These are phyloP conservation scores for Aureoboletus auriporus DNA, from an alignment of 768 basidiomycete species.

Conservation along the genomic window DNA sequence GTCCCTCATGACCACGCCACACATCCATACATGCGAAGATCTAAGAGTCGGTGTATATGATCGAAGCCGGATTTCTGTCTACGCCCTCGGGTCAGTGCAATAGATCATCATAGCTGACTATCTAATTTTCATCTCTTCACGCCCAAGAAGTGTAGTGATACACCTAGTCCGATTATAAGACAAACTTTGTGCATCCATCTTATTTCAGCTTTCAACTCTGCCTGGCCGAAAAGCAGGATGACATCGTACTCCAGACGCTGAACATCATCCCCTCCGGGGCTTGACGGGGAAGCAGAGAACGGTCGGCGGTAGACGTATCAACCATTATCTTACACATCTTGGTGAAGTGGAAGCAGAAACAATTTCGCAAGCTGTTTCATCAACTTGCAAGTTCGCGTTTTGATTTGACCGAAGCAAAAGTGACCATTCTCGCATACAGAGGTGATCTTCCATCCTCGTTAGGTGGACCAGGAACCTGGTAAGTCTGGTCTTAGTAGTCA, in stretches of 20 bases:
- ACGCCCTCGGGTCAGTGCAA: too few species aligned
- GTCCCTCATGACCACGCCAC: too few species aligned
- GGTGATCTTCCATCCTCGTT: not conserved
- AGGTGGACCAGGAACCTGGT: not conserved
- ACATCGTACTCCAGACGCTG: constrained; percentile 29
- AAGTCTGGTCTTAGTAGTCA: too few species aligned
- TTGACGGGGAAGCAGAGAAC: not conserved
- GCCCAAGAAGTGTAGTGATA: too few species aligned
- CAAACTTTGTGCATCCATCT: constrained; percentile 34
- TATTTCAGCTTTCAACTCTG: constrained; percentile 44
- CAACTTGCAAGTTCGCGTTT: constrained; percentile 4
- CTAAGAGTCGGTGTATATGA: too few species aligned
- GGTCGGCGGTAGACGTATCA: constrained; percentile 3
- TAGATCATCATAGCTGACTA: too few species aligned
- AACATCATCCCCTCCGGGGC: constrained; percentile 1
- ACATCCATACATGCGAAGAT: too few species aligned
- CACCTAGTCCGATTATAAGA: not conserved
- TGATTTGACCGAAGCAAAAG: not conserved
- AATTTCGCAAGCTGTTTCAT: not conserved
- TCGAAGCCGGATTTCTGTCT: too few species aligned
- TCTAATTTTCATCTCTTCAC: too few species aligned
- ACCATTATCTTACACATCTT: constrained; percentile 11
- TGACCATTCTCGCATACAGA: not conserved
- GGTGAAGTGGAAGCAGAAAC: not conserved
- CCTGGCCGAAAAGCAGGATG: constrained; percentile 37